Conservation (phyloP, 1,139 yeast genomes). For the Lodderomyces beijingensis region DNA sequence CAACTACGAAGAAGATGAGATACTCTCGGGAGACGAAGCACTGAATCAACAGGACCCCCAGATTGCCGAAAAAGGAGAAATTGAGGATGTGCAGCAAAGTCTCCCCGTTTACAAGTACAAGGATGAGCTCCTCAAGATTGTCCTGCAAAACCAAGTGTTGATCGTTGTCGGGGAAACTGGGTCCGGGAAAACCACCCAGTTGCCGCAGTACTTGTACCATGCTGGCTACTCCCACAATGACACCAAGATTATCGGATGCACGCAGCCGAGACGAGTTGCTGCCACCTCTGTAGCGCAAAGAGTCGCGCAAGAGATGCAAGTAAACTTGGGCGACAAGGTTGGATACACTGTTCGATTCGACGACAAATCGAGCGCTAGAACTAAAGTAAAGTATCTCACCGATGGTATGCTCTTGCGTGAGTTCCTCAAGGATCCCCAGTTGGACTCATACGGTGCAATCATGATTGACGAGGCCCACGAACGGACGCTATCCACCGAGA, state of each 20-base stretch:
- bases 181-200: slow-evolving; percentile 93
- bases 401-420: slow-evolving; percentile 93
- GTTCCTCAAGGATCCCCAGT: slow-evolving; percentile 69
- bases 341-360: slow-evolving; percentile 90
- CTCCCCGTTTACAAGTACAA: slow-evolving; percentile 76
- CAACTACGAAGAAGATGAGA: slow-evolving; percentile 52
- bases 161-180: slow-evolving; percentile 97
- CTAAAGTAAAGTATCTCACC: slow-evolving; percentile 80
- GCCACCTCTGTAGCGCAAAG: slow-evolving; percentile 91
- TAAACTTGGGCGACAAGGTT: slow-evolving; percentile 68
- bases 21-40: slow-evolving; percentile 18
- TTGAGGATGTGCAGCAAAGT: slow-evolving; percentile 51
- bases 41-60: slow-evolving; percentile 11
- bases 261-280: slow-evolving; percentile 95
- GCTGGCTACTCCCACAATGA: slow-evolving; percentile 63
- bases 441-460: slow-evolving; percentile 67
- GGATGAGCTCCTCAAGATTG: slow-evolving; percentile 56
- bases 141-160: slow-evolving; percentile 64
- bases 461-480: slow-evolving; percentile 99
- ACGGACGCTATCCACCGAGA: slow-evolving; percentile 87
- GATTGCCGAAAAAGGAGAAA: slow-evolving; percentile 20
- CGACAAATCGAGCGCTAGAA: slow-evolving; percentile 58
- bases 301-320: slow-evolving; percentile 83
- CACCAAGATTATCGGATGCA: slow-evolving; percentile 66
- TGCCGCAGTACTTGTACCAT: slow-evolving; percentile 84